Conservation (phyloP, 345 rosid species). For the Melastoma malabathricum region DNA sequence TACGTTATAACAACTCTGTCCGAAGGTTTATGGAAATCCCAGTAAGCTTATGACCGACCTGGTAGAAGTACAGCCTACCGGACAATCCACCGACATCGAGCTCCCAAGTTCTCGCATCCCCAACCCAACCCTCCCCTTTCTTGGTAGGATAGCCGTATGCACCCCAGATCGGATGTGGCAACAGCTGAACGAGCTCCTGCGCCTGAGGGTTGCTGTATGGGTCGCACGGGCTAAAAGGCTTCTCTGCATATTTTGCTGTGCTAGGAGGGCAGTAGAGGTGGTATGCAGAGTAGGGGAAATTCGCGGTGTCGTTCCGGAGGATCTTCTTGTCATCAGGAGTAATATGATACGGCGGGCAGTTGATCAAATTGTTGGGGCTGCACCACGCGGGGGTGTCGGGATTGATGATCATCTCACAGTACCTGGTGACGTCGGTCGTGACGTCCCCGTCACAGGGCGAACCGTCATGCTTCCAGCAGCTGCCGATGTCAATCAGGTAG, state of each 20-base stretch:
- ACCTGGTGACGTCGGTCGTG: conserved; percentile 56
- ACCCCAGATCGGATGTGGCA: conserved; percentile 66
- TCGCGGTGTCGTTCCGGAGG: conserved; percentile 27
- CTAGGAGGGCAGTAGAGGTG: conserved; percentile 63
- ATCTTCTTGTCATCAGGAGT: conserved; percentile 36
- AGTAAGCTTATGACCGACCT: conserved; percentile 18
- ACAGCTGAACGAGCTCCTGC: conserved; percentile 53
- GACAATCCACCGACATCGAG: conserved; percentile 56
- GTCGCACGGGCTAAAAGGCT: conserved; percentile 40
- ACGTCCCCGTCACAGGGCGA: conserved; percentile 57
- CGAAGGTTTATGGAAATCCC: background rate
- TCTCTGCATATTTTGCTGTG: conserved; percentile 33
- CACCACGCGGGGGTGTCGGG: conserved; percentile 39
- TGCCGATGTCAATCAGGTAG: conserved; percentile 66
- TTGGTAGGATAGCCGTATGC: conserved; percentile 58
- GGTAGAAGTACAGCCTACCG: conserved; percentile 58
- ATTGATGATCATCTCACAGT: conserved; percentile 62
- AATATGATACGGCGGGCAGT: conserved; percentile 58
- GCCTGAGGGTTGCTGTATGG: conserved; percentile 71
- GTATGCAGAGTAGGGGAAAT: conserved; percentile 50
- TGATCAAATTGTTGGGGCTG: conserved; percentile 17
- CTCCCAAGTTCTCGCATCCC: conserved; percentile 58
- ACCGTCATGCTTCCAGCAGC: conserved; percentile 80
- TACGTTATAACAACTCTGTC: background rate
- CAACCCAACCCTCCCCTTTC: conserved; percentile 55